Conservation (phyloP, 768 basidiomycete species). For the Hypholoma sublateritium region DNA sequence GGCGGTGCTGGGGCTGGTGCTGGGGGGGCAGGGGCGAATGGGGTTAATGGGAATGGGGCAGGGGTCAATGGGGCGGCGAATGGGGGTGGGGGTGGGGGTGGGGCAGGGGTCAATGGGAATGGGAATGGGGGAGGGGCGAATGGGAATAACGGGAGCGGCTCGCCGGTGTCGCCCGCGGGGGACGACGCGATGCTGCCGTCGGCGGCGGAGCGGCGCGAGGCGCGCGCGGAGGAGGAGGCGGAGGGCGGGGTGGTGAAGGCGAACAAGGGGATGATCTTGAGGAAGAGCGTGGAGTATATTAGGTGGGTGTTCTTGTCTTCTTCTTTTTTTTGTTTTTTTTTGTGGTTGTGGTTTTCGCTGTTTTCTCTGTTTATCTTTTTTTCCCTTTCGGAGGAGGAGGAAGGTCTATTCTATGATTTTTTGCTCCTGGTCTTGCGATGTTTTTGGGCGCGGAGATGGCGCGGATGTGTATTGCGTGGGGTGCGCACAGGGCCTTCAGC, state of each 20-base stretch:
- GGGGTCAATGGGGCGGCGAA: not conserved
- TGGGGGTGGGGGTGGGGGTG: constrained; percentile 17
- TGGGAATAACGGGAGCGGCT: not conserved
- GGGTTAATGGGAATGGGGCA: constrained; percentile 14
- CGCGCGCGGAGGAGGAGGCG: constrained; percentile 7
- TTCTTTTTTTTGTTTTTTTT: constrained; percentile 2
- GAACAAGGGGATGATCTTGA: constrained; percentile 91
- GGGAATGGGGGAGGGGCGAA: not conserved
- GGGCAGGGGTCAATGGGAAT: not conserved
- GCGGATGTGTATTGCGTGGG: too few species aligned
- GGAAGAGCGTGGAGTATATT: constrained; percentile 81
- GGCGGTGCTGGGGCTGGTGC: constrained; percentile 3
- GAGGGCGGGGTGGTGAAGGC: constrained; percentile 69
- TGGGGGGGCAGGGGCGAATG: too few species aligned
- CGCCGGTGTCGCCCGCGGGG: constrained; percentile 6
- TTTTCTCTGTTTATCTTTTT: not conserved
- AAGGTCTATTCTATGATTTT: too few species aligned
- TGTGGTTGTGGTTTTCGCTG: not conserved
- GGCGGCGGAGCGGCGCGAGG: constrained; percentile 1
- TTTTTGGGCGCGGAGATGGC: too few species aligned
- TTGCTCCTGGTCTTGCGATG: too few species aligned
- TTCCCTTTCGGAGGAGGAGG: too few species aligned
- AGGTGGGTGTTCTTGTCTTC: constrained; percentile 26
- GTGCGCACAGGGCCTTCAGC: too few species aligned
- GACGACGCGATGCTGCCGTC: constrained; percentile 13